Evolutionary conservation across 306 rosid genomes (phyloP), one percentile per base, ranked within the genome.

Genomic region (Casuarina cunninghamiana): DNA sequence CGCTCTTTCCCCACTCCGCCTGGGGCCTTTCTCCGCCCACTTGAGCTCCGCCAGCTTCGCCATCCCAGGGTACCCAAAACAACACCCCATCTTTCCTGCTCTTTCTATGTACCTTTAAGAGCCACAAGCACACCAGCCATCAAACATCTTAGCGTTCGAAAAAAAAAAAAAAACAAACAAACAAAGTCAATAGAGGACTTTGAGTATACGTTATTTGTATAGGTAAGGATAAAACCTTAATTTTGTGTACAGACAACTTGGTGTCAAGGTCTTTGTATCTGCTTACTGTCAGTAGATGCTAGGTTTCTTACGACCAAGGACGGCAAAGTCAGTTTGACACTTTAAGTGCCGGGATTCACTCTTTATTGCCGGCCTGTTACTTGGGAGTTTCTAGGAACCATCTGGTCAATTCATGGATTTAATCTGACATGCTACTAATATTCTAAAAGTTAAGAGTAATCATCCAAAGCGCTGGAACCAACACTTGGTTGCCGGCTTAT

Each of bases 1-100:
- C 4, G 81, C 87, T 88, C 73, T 71, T 37, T 87, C 84, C 37
- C 81, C 82, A 2, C 51, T 90, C 50, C 87, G 89, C 10, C 87
- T 88, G 32, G 97, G 91, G 51, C 96, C 97, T 77, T 86, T 91
- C 89, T 90, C 97, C 0, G 91, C 93, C 96, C 97, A 94, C 72
- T 81, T 83, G 2, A 89, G 80, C 88, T 94, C 98, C 35, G 69
- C 85, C 38, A 83, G 88, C 89, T 85, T 94, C 86, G 87, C 37
- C 41, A 73, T 74, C 1, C 65, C 75, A 39, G 94, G 88, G 77
- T 88, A 91, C 85, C 91, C 84, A 80, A 88, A 86, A 41, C 75
- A 87, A 67, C 93, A 90, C 10, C 94, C 83, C 50, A 82, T 10
- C 39, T 76, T 69, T 71, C 97, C 97, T 8, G 98, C 96, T 78